Percentiles rank a stretch among this genome's conserved stretches.
These are phyloP conservation scores for Xanthoconium stramineum DNA, from an alignment of 768 basidiomycete species.

Conservation along the genomic window DNA sequence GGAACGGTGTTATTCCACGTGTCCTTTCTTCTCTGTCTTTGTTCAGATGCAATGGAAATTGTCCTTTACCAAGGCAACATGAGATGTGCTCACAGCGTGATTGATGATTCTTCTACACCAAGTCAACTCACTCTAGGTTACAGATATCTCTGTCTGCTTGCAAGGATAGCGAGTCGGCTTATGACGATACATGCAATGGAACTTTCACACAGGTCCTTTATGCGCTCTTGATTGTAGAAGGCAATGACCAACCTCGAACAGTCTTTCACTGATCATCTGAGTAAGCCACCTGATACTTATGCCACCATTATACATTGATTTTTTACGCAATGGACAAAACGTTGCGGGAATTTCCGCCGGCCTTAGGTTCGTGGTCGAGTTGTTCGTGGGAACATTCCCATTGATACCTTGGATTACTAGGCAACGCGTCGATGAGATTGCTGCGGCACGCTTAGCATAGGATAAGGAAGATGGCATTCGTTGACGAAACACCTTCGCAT, in stretches of 20 bases:
- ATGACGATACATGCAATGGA: conserved; percentile 15
- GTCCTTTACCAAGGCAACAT: not conserved
- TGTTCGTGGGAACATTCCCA: not conserved
- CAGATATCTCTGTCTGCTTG: conserved; percentile 31
- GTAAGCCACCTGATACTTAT: conserved; percentile 10
- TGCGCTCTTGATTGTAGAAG: not conserved
- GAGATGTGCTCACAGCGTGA: conserved; percentile 20
- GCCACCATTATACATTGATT: not conserved
- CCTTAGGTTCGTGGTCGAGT: conserved; percentile 20
- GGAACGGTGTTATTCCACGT: not conserved
- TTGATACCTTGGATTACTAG: conserved; percentile 5
- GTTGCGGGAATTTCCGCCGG: conserved; percentile 17
- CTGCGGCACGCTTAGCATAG: conserved; percentile 13
- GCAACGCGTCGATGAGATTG: conserved; percentile 14
- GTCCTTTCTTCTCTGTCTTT: conserved; percentile 19
- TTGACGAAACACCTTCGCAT: conserved; percentile 16
- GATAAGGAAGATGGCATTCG: conserved; percentile 4
- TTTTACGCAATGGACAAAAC: conserved; percentile 20
- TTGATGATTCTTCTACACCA: not conserved
- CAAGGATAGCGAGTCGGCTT: conserved; percentile 23
- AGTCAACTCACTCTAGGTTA: not conserved
- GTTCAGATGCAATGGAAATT: conserved; percentile 21
- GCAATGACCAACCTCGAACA: conserved; percentile 5
- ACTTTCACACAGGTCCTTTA: conserved; percentile 22
- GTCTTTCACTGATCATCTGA: conserved; percentile 29